Base-by-base conservation (phyloP, 768 basidiomycete species). In the Austroboletus eburneus region DNA sequence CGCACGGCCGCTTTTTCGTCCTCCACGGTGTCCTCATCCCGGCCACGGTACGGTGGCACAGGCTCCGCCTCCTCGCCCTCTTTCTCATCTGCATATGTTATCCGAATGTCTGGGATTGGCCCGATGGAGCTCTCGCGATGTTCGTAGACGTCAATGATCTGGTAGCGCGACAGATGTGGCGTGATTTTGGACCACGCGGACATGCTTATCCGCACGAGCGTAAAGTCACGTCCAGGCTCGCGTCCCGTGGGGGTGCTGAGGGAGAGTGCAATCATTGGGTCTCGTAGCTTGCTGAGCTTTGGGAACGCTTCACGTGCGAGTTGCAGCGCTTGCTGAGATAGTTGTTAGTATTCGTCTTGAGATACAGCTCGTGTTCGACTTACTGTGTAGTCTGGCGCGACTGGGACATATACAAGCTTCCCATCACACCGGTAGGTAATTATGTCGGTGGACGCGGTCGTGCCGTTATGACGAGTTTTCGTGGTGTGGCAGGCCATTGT, bases 361-460 rank as follows among this genome's bases (percentile, higher is more conserved):
- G n/a, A n/a, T n/a, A n/a, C n/a, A n/a, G n/a, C n/a, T n/a, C n/a
- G n/a, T n/a, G n/a, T n/a, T n/a, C n/a, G 36, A 55, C 70, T 44
- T 32, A 79, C 81, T 54, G 69, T 55, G 46, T 78, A 79, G 36
- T 63, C 58, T 25, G 58, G 43, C 9, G 73, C 68, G 1, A 72
- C 72, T 1, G 68, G 70, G 1, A 83, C 80, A 37, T 78, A 80
- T 14, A 80, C 75, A n/a, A 79, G 63, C 22, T 70, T 55, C 8
- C 64, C 57, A 0, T 68, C 57, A 5, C 65, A 63, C 22, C 76
- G 72, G 47, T 80, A 81, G 16, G 75, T 80, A 48, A 81, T 61
- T 43, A 80, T 67, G 32, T 79, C 76, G 5, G 43, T 29, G 3
- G 37, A 32, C 4, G 30, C 17, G 1, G 14, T 16, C 9, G 21